Evolutionary conservation across 805 yeast species (phyloP).

Genomic region (Ogataea methanolica): DNA sequence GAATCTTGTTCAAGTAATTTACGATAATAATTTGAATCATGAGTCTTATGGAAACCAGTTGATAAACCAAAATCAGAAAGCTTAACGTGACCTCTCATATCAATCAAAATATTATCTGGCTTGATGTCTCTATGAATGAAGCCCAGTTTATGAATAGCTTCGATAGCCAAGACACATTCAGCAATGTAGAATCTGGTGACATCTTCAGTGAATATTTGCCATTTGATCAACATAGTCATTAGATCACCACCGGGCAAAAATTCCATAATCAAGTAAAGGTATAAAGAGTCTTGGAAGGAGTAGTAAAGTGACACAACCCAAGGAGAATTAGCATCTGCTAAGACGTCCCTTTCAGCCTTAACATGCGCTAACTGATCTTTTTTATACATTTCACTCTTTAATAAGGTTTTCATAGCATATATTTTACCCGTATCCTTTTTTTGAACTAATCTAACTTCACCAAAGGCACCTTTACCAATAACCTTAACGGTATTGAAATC

Average conservation of each 20-base stretch:
- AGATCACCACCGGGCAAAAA: constrained; percentile 79
- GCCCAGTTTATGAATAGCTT: constrained; percentile 88
- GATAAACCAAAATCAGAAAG: constrained; percentile 74
- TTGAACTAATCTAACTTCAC: constrained; percentile 93
- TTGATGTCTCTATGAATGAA: constrained; percentile 96
- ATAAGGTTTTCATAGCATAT: constrained; percentile 89
- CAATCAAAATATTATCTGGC: constrained; percentile 84
- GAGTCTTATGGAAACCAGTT: constrained; percentile 92
- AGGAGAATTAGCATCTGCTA: constrained; percentile 85
- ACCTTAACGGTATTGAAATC: constrained; percentile 89
- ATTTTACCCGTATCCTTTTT: constrained; percentile 88
- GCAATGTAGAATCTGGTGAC: constrained; percentile 93
- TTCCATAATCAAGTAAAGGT: constrained; percentile 76
- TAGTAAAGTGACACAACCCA: constrained; percentile 84
- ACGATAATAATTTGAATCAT: constrained; percentile 81
- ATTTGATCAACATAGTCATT: constrained; percentile 93
- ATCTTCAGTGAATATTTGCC: constrained; percentile 92
- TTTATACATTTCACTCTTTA: constrained; percentile 89
- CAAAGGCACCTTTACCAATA: constrained; percentile 95
- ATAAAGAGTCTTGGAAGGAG: constrained; percentile 75
- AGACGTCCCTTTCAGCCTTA: constrained; percentile 91
- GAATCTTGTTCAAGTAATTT: constrained; percentile 70
- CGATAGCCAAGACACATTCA: constrained; percentile 91
- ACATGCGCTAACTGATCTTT: constrained; percentile 94
- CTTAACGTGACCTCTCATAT: constrained; percentile 60